Evolutionary conservation across 345 rosid genomes (phyloP).

Genomic region (Eucalyptus globulus): DNA sequence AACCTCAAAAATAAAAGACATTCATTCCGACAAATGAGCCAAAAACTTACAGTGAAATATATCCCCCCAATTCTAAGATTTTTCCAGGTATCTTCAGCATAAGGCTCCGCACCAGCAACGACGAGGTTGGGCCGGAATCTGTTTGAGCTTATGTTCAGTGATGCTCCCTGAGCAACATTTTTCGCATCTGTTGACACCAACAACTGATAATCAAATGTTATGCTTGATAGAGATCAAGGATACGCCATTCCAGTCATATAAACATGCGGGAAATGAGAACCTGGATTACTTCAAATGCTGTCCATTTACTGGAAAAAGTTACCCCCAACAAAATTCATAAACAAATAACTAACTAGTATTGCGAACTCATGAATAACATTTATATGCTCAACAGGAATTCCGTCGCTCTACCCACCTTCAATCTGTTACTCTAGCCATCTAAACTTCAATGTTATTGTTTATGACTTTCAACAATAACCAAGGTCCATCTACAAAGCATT

Average conservation of each 20-base stretch:
- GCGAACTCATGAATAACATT: not conserved
- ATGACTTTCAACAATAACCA: not conserved
- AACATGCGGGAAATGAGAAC: not conserved
- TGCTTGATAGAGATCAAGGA: not conserved
- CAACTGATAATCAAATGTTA: not conserved
- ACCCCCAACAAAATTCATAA: not conserved
- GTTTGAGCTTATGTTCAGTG: conserved; percentile 27
- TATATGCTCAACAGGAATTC: not conserved
- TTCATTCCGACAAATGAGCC: not conserved
- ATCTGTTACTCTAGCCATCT: not conserved
- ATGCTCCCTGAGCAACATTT: conserved; percentile 1
- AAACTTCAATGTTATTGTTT: not conserved
- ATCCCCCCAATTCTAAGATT: conserved; percentile 49
- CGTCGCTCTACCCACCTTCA: not conserved
- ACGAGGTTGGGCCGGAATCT: conserved; percentile 89
- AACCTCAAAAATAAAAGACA: not conserved
- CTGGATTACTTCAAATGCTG: not conserved
- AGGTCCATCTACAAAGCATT: not conserved
- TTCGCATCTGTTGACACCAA: conserved; percentile 15
- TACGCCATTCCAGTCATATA: not conserved
- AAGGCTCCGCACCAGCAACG: conserved; percentile 70
- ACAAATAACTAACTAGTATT: not conserved
- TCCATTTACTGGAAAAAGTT: not conserved
- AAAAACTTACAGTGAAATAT: conserved; percentile 41
- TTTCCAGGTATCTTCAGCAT: conserved; percentile 79